Conservation (phyloP, 352 stramenopile genomes). For the Aphanomyces euteiches region DNA sequence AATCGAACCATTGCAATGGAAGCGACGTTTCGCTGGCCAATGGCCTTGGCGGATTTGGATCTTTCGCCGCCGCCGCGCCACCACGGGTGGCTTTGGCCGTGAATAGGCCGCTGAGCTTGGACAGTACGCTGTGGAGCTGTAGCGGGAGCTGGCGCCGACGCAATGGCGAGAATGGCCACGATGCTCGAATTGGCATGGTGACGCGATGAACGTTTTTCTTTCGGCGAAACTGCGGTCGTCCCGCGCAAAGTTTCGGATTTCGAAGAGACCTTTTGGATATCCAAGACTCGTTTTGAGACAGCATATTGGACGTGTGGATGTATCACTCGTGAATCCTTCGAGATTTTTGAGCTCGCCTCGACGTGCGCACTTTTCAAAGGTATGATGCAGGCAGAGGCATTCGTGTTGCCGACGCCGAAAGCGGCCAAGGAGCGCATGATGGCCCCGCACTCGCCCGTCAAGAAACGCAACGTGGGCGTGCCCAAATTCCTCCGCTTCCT, state of each 20-base stretch:
- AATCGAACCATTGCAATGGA: too few relatives aligned
- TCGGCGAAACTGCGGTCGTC: neutral
- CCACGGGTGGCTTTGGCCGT: neutral
- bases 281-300: neutral
- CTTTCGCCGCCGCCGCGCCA: neutral
- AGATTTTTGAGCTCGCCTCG: neutral
- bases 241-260: constrained; percentile 19
- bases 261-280: neutral
- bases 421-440: neutral
- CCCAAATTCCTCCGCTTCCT: constrained; percentile 68
- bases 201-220: too few relatives aligned
- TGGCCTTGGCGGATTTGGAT: neutral
- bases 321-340: neutral
- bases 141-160: too few relatives aligned
- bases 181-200: too few relatives aligned
- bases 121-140: neutral
- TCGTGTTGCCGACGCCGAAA: constrained; percentile 6
- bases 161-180: too few relatives aligned
- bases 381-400: neutral
- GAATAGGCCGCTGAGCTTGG: neutral
- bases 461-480: constrained; percentile 56
- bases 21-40: neutral
- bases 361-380: constrained; percentile 9
- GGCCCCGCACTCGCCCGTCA: constrained; percentile 18
- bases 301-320: neutral